Conservation (phyloP, 108 stramenopile genomes). For the Nitzschia sp. region DNA sequence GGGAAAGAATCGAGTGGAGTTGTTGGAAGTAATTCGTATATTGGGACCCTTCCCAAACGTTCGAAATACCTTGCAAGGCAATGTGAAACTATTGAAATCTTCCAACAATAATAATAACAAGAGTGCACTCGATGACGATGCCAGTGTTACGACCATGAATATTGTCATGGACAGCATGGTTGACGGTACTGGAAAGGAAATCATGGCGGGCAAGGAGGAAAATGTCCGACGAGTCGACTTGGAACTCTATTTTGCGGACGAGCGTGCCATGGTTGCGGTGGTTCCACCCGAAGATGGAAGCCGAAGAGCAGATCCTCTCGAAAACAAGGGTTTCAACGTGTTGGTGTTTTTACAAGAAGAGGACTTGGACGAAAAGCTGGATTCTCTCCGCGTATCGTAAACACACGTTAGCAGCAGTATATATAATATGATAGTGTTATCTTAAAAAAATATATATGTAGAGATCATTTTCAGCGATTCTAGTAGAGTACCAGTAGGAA, state of each 20-base stretch:
- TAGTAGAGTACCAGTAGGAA: too few relatives aligned
- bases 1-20: constrained; percentile 51
- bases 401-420: too few relatives aligned
- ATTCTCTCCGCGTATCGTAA: constrained; percentile 67
- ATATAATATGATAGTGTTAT: too few relatives aligned
- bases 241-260: constrained; percentile 63
- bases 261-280: constrained; percentile 58
- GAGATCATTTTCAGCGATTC: too few relatives aligned
- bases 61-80: constrained; percentile 71
- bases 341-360: constrained; percentile 73
- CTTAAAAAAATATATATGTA: too few relatives aligned
- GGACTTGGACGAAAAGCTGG: constrained; percentile 66
- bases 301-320: constrained; percentile 33
- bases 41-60: constrained; percentile 90
- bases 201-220: constrained; percentile 68
- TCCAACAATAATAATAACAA: constrained; percentile 7
- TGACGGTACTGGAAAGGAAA: constrained; percentile 85
- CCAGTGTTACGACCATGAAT: neutral
- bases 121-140: neutral
- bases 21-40: constrained; percentile 85
- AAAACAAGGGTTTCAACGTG: constrained; percentile 50
- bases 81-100: constrained; percentile 24
- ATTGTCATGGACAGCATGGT: constrained; percentile 68
- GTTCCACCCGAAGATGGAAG: constrained; percentile 17
- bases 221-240: constrained; percentile 61